phyloP scores from a whole-genome alignment of 129 eudicot genomes.

The Ambrosia trifida region DNA sequence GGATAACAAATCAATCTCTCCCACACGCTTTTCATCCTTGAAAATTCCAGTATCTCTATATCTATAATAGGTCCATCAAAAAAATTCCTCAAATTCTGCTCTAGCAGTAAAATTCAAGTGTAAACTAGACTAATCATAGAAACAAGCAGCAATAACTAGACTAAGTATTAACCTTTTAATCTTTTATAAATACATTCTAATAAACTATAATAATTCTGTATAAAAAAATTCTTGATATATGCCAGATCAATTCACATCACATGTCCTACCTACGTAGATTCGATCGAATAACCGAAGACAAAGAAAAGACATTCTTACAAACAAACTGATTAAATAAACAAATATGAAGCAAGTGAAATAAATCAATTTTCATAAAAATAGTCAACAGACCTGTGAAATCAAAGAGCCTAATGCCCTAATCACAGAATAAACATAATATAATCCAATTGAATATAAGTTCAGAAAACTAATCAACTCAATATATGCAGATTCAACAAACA shows the following conservation, averaged over 20 bases:
- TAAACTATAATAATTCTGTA: not conserved
- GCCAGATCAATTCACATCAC: constrained; percentile 20
- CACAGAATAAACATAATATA: not conserved
- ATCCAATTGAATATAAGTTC: not conserved
- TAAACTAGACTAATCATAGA: not conserved
- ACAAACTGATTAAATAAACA: not conserved
- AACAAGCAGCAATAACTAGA: not conserved
- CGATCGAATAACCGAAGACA: not conserved
- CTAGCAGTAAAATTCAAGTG: not conserved
- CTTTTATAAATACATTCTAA: not conserved
- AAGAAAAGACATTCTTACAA: not conserved
- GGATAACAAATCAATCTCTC: not conserved
- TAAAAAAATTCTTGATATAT: not conserved
- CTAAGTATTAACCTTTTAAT: not conserved
- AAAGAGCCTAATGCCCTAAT: constrained; percentile 6
- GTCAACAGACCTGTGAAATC: constrained; percentile 12
- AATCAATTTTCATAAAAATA: not conserved
- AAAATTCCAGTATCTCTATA: constrained; percentile 25
- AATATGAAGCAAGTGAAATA: not conserved
- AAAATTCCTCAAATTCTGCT: constrained; percentile 11
- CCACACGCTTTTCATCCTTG: constrained; percentile 10
- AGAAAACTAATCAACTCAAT: not conserved
- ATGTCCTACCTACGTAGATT: constrained; percentile 9
- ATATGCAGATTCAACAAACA: constrained; percentile 12
- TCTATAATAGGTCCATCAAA: not conserved